A percentile compares a stretch with the other conserved stretches of the same genome.
Conservation (phyloP, 2,329 filamentous ascomycete genomes). For the Kalmusia sp. region DNA sequence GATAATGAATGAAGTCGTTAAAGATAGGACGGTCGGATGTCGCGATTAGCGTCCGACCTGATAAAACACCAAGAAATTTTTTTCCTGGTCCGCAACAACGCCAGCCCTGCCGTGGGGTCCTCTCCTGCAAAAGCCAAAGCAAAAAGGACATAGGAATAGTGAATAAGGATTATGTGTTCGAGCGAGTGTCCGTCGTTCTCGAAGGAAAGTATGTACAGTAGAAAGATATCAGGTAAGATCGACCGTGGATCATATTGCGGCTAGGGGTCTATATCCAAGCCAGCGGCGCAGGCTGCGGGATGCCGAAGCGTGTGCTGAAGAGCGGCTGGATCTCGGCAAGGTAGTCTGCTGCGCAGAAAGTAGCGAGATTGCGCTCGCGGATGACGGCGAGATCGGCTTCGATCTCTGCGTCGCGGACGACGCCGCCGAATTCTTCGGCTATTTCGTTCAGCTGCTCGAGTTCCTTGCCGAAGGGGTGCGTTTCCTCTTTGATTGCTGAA, state of each 20-base stretch:
- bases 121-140: neutral
- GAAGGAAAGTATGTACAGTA: conserved; percentile 2
- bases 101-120: neutral
- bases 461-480: conserved; percentile 86
- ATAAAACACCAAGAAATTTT: neutral
- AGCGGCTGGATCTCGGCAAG: conserved; percentile 78
- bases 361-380: conserved; percentile 71
- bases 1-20: neutral
- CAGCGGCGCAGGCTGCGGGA: conserved; percentile 31
- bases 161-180: conserved; percentile 6
- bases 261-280: conserved; percentile 41
- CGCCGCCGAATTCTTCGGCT: conserved; percentile 79
- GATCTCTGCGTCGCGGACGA: conserved; percentile 65
- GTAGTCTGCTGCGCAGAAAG: conserved; percentile 83
- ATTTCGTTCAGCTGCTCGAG: conserved; percentile 91
- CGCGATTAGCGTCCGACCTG: neutral
- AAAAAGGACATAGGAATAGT: neutral
- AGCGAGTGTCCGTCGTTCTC: neutral
- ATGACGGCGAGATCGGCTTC: conserved; percentile 80
- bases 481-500: conserved; percentile 44
- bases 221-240: conserved; percentile 3
- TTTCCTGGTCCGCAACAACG: neutral
- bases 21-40: neutral
- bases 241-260: neutral
- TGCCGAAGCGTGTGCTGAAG: conserved; percentile 31